Base-by-base conservation (phyloP, 768 basidiomycete species). In the Cystobasidium tubakii region DNA sequence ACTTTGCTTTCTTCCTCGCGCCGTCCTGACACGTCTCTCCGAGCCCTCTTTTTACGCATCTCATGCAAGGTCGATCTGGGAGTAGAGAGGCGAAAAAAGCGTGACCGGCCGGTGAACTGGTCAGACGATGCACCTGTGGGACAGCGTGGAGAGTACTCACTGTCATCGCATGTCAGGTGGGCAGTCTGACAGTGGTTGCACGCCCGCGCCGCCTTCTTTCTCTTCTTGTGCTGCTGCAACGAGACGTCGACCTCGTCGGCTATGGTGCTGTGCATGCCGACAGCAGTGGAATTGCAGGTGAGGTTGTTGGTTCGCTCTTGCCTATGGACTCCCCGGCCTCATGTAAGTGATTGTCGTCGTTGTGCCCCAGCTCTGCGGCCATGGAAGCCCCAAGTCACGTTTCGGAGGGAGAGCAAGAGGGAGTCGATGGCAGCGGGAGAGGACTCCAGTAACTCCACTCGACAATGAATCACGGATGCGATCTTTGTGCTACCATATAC, bases 111-210 rank as follows among this genome's bases (percentile, higher is more conserved):
- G 29, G n/a, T n/a, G n/a, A n/a, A n/a, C n/a, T n/a, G 73, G 36
- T 42, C 62, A 31, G 57, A 73, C n/a, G n/a, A n/a, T n/a, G n/a
- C n/a, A n/a, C n/a, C n/a, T n/a, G n/a, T 42, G 42, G 42, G 62
- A 39, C 39, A 9, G 15, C 36, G 19, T 7, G 57, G 31, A 4
- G 1, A 43, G n/a, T 43, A 86, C 90, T 81, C 79, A 96, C 95
- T 88, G 80, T 97, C 95, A 81, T 98, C 94, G 81, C 95, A 98
- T n/a, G 95, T 98, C 77, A 98, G 84, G 82, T 98, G 95, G 1
- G 93, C 92, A 81, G 92, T 95, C 82, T 97, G 94, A 81, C 95
- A 98, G 77, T 92, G 90, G 75, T 90, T 89, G 80, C 95, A 98
- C 62, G 95, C 95, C 60, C 92, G 87, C 78, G 86, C 90, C 0